Conservation (phyloP, 192 early-diverging fungal genomes). For the Diversispora epigaea region DNA sequence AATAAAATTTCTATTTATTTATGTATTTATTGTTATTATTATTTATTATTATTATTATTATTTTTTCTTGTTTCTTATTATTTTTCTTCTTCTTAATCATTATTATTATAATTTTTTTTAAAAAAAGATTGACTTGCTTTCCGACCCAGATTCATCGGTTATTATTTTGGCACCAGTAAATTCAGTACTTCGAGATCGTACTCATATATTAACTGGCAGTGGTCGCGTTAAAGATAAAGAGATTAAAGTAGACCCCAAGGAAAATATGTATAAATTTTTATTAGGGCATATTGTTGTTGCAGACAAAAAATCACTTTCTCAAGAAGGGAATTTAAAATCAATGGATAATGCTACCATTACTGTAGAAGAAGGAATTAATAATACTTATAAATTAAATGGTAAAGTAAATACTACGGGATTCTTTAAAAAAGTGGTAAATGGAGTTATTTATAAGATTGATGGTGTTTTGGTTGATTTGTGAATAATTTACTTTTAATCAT, state of each 20-base stretch:
- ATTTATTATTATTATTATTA: neutral
- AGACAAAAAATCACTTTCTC: neutral
- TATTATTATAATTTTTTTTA: neutral
- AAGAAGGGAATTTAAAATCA: neutral
- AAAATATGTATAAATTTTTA: conserved; percentile 19
- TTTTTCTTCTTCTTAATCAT: neutral
- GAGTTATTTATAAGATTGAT: conserved; percentile 30
- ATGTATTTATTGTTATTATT: neutral
- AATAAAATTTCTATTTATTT: too few species aligned
- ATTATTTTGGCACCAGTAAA: conserved; percentile 19
- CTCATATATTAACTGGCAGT: neutral
- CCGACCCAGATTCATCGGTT: neutral
- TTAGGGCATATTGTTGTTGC: conserved; percentile 8
- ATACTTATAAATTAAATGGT: conserved; percentile 14
- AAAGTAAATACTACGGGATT: neutral
- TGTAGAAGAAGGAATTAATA: neutral
- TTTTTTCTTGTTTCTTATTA: neutral
- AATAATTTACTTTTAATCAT: too few species aligned
- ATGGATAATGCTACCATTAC: neutral
- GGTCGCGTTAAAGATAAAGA: neutral
- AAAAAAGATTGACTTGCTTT: neutral
- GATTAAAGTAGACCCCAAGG: neutral
- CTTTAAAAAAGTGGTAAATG: neutral
- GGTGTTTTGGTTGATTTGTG: neutral
- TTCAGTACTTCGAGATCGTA: neutral